Conservation (phyloP, 495 filamentous ascomycete genomes). For the Annulohypoxylon bovei region DNA sequence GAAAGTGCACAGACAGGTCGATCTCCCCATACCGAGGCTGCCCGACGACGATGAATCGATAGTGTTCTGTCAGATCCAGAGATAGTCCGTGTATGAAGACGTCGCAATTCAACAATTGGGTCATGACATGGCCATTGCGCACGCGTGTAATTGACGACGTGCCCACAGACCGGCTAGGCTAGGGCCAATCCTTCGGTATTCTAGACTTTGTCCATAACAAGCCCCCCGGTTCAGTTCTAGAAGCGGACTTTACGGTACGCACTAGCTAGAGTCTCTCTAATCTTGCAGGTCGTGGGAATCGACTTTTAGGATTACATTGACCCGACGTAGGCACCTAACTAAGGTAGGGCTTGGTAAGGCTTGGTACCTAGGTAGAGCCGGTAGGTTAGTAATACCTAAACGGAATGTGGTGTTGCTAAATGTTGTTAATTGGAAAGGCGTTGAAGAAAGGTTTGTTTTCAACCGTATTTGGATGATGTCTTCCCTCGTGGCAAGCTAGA, state of each 20-base stretch:
- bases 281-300: conserved; percentile 24
- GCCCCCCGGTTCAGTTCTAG: conserved; percentile 13
- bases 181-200: conserved; percentile 5
- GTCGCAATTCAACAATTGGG: neutral
- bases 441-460: neutral
- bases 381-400: neutral
- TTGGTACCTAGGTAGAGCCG: neutral
- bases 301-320: conserved; percentile 16
- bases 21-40: conserved; percentile 31
- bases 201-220: neutral
- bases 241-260: conserved; percentile 18
- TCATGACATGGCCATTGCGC: neutral
- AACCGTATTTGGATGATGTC: neutral
- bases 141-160: neutral
- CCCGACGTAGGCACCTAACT: neutral
- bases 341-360: neutral
- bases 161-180: neutral
- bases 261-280: conserved; percentile 18
- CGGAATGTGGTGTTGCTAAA: neutral
- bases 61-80: conserved; percentile 20
- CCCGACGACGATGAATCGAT: conserved; percentile 29
- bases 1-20: conserved; percentile 25
- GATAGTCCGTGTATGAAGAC: neutral
- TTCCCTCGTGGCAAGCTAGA: neutral
- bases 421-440: neutral